Evolutionary conservation across 331 rosid species (phyloP).

Genomic region (Quercus tomentella): DNA sequence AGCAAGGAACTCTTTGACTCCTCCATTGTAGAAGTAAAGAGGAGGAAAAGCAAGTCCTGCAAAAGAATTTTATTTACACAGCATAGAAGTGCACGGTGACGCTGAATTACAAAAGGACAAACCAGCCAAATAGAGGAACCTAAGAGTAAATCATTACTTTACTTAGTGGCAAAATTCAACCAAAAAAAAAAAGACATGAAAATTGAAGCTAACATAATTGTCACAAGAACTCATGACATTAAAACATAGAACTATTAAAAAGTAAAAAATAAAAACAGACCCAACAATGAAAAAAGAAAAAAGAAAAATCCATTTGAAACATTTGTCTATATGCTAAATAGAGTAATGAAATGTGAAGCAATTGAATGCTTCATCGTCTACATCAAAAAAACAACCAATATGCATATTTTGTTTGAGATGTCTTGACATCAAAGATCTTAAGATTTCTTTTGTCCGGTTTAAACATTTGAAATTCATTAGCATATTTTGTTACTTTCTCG

Average conservation of each 20-base stretch:
- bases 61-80: constrained; percentile 15
- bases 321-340: background rate
- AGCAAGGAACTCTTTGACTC: constrained; percentile 95
- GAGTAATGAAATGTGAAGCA: background rate
- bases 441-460: background rate
- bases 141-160: background rate
- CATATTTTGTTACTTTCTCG: background rate
- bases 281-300: background rate
- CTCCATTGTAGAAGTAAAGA: constrained; percentile 90
- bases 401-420: background rate
- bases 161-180: background rate
- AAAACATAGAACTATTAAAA: background rate
- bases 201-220: background rate
- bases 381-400: background rate
- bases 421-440: background rate
- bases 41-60: constrained; percentile 95
- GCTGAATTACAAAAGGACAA: background rate
- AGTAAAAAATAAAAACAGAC: background rate
- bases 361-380: background rate
- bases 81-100: background rate
- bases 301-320: background rate
- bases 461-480: background rate
- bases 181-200: background rate
- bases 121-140: background rate
- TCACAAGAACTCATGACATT: background rate